These are phyloP conservation scores for Candida ovalis DNA, from an alignment of 805 yeast genomes.

Conservation along the genomic window DNA sequence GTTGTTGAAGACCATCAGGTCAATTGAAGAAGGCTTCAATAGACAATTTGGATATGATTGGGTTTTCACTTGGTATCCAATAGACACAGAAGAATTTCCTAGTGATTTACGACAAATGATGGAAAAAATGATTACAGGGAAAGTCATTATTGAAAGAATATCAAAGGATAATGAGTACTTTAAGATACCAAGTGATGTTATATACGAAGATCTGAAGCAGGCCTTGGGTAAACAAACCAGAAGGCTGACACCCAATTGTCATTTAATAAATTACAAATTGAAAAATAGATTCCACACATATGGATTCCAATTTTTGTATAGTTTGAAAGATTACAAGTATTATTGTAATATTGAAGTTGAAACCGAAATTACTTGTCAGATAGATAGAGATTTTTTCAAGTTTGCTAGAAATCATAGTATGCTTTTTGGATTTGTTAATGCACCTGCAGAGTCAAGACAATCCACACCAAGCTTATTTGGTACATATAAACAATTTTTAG, in stretches of 20 bases:
- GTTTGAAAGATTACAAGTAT: slow-evolving; percentile 45
- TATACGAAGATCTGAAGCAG: slow-evolving; percentile 50
- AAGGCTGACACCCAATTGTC: slow-evolving; percentile 26
- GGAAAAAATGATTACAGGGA: slow-evolving; percentile 62
- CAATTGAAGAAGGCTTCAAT: slow-evolving; percentile 83
- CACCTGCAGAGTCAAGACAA: slow-evolving; percentile 23
- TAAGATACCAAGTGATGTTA: slow-evolving; percentile 69
- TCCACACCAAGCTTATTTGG: slow-evolving; percentile 35
- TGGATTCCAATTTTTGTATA: slow-evolving; percentile 40
- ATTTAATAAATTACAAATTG: slow-evolving; percentile 43
- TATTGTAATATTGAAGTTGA: slow-evolving; percentile 59
- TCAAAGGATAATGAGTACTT: slow-evolving; percentile 46
- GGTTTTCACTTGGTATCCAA: slow-evolving; percentile 75
- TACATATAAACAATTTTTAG: slow-evolving; percentile 40
- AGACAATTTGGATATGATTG: slow-evolving; percentile 74
- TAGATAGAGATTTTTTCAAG: slow-evolving; percentile 50
- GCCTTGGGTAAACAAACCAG: slow-evolving; percentile 30
- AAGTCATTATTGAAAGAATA: slow-evolving; percentile 63
- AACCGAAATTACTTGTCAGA: slow-evolving; percentile 50
- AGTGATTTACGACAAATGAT: slow-evolving; percentile 64
- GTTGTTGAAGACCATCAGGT: slow-evolving; percentile 31
- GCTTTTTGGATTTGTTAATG: slow-evolving; percentile 41
- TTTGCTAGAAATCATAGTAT: slow-evolving; percentile 36
- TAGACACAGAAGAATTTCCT: slow-evolving; percentile 41
- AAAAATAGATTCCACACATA: slow-evolving; percentile 53